Percentiles rank a stretch among this genome's conserved stretches.
phyloP scores from a whole-genome alignment of 495 filamentous ascomycete genomes.

The Neurospora pannonica region DNA sequence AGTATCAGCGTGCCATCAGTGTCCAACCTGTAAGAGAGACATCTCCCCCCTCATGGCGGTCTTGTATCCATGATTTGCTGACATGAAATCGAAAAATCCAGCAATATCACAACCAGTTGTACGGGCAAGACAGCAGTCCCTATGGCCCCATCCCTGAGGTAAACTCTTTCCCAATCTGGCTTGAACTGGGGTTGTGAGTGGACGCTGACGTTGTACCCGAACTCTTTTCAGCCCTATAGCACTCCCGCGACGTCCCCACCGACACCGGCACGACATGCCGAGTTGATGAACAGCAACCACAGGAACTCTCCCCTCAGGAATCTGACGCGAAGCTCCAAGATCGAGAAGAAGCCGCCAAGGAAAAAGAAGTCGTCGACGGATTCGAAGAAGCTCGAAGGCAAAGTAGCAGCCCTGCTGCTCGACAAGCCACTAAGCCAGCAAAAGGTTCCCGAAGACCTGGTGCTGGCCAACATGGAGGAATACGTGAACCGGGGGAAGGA shows the following conservation, averaged over 20 bases:
- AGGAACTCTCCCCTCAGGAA: constrained; percentile 7
- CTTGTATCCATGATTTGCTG: constrained; percentile 1
- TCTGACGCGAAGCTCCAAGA: constrained; percentile 12
- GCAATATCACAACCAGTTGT: constrained; percentile 28
- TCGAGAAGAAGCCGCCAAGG: constrained; percentile 28
- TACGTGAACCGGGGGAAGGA: constrained; percentile 69
- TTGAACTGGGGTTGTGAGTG: not conserved
- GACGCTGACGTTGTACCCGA: constrained; percentile 6
- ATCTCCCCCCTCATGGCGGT: not conserved
- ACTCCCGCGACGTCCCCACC: constrained; percentile 43
- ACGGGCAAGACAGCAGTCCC: constrained; percentile 23
- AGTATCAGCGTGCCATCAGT: constrained; percentile 11
- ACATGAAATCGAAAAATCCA: constrained; percentile 4
- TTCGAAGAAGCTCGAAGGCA: not conserved
- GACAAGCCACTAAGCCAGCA: constrained; percentile 61
- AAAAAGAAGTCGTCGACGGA: constrained; percentile 26
- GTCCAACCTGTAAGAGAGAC: constrained; percentile 12
- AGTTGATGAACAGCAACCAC: constrained; percentile 17
- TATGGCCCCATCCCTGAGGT: constrained; percentile 24
- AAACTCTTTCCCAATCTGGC: not conserved
- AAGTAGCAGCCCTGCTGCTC: constrained; percentile 45
- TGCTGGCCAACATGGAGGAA: constrained; percentile 59
- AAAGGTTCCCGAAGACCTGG: constrained; percentile 51
- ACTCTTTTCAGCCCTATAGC: constrained; percentile 31
- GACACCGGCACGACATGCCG: constrained; percentile 30